A percentile compares a stretch with the other conserved stretches of the same genome.
Conservation (phyloP, 2,329 filamentous ascomycete genomes). For the Penicillium paneum region DNA sequence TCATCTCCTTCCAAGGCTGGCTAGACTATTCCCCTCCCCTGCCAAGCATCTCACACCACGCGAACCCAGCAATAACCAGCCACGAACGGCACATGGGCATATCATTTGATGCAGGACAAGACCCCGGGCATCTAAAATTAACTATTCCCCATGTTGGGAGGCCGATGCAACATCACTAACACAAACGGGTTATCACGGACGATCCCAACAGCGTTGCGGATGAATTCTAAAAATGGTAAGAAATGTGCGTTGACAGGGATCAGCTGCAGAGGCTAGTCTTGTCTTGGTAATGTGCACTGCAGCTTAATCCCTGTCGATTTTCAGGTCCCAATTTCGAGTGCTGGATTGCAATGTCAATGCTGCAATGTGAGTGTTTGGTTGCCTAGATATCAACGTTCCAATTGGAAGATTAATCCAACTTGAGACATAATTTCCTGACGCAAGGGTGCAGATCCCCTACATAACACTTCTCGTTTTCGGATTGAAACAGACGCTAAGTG, state of each 20-base stretch:
- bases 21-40: background rate
- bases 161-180: background rate
- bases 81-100: background rate
- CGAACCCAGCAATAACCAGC: background rate
- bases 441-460: background rate
- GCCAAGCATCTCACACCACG: slow-evolving; percentile 5
- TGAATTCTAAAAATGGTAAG: slow-evolving; percentile 2
- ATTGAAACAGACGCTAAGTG: background rate
- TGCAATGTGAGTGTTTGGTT: background rate
- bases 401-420: background rate
- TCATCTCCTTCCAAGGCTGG: background rate
- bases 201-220: background rate
- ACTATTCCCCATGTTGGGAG: background rate
- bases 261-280: background rate
- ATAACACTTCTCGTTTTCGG: background rate
- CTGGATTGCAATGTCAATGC: background rate
- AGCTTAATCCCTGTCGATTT: background rate
- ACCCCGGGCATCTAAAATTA: slow-evolving; percentile 2
- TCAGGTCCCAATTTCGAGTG: background rate
- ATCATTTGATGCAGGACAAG: background rate
- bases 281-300: background rate
- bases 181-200: background rate
- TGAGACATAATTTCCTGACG: background rate
- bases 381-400: background rate
- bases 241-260: slow-evolving; percentile 4